Conservation (phyloP, 2,329 filamentous ascomycete species). For the Aspergillaceae sp. region DNA sequence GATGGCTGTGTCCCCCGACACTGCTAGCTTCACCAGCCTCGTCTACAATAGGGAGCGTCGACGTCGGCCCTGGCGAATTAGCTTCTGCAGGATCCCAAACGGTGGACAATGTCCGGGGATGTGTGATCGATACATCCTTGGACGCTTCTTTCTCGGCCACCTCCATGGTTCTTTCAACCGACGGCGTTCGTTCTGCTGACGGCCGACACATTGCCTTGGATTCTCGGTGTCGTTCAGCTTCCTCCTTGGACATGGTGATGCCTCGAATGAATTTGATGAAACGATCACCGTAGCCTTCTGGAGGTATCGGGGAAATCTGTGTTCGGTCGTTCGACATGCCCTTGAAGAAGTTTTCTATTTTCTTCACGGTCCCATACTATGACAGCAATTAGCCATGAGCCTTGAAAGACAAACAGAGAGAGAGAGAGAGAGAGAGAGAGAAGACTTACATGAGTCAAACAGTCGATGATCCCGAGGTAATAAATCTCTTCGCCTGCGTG, state of each 20-base stretch:
- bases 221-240: slow-evolving; percentile 51
- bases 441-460: slow-evolving; percentile 78
- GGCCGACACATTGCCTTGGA: slow-evolving; percentile 18
- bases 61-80: slow-evolving; percentile 42
- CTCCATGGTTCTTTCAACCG: slow-evolving; percentile 48
- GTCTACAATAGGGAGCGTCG: slow-evolving; percentile 73
- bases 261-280: slow-evolving; percentile 88
- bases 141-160: slow-evolving; percentile 55
- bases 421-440: neutral
- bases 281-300: slow-evolving; percentile 82
- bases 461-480: slow-evolving; percentile 97
- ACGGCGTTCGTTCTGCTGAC: slow-evolving; percentile 26
- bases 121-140: slow-evolving; percentile 53
- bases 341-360: slow-evolving; percentile 95
- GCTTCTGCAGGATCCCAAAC: slow-evolving; percentile 52
- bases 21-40: slow-evolving; percentile 74
- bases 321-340: slow-evolving; percentile 72
- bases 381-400: slow-evolving; percentile 2
- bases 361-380: slow-evolving; percentile 89
- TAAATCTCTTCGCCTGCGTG: slow-evolving; percentile 83
- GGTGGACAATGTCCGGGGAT: slow-evolving; percentile 53
- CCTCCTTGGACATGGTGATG: slow-evolving; percentile 83
- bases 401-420: neutral
- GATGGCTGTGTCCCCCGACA: slow-evolving; percentile 47
- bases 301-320: slow-evolving; percentile 87